phyloP scores from a whole-genome alignment of 2,329 filamentous ascomycete genomes.

The Ophiostoma triangulosporum region DNA sequence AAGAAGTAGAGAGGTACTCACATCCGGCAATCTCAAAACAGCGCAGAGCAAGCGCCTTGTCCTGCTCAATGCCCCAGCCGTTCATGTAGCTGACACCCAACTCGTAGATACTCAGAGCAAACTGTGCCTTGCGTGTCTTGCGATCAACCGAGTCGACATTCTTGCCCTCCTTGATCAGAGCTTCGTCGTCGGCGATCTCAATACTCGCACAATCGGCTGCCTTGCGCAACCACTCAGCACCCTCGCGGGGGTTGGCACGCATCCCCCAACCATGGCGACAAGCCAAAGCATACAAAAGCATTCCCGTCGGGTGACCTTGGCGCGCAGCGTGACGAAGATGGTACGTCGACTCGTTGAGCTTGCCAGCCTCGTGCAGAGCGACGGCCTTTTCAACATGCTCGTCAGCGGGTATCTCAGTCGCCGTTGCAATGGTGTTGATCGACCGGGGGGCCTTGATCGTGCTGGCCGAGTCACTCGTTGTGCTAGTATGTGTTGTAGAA shows the following conservation, averaged over 20 bases:
- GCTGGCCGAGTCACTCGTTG: conserved; percentile 41
- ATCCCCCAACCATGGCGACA: conserved; percentile 97
- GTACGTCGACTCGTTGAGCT: conserved; percentile 87
- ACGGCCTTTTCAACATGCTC: conserved; percentile 87
- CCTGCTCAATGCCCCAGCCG: conserved; percentile 92
- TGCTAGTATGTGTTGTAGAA: conserved; percentile 32
- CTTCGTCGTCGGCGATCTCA: conserved; percentile 73
- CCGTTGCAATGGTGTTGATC: conserved; percentile 36
- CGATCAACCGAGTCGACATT: conserved; percentile 52
- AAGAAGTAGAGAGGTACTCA: conserved; percentile 27
- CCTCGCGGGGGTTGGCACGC: conserved; percentile 80
- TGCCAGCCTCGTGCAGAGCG: conserved; percentile 74
- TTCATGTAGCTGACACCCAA: conserved; percentile 95
- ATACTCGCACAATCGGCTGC: conserved; percentile 73
- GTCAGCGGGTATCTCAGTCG: conserved; percentile 62
- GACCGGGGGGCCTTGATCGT: conserved; percentile 35
- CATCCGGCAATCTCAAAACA: conserved; percentile 94
- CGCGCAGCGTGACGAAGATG: conserved; percentile 82
- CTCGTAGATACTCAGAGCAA: conserved; percentile 91
- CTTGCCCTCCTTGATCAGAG: conserved; percentile 47
- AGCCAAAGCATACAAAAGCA: conserved; percentile 90
- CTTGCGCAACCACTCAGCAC: conserved; percentile 81
- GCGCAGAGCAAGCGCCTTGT: conserved; percentile 71
- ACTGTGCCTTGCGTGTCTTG: conserved; percentile 80
- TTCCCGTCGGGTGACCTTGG: conserved; percentile 77